phyloP scores from a whole-genome alignment of 2,329 filamentous ascomycete species.

The Magnaporthiopsis poae region DNA sequence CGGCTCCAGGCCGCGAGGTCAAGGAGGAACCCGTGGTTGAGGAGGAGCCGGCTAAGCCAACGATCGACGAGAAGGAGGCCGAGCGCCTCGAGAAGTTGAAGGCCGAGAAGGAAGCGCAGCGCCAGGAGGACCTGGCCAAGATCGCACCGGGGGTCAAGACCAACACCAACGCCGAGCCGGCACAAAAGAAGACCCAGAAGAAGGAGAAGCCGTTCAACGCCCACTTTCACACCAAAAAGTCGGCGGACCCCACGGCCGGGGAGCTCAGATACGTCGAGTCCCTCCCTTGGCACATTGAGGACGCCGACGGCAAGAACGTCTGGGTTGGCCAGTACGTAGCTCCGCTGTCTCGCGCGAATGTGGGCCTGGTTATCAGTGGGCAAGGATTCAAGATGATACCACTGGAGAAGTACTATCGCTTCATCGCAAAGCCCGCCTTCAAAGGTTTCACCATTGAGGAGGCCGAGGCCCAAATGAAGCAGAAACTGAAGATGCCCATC shows the following conservation, averaged over 20 bases:
- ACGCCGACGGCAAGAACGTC: slow-evolving; percentile 88
- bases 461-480: slow-evolving; percentile 72
- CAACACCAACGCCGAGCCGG: not conserved
- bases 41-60: slow-evolving; percentile 23
- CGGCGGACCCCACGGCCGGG: slow-evolving; percentile 67
- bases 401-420: slow-evolving; percentile 90
- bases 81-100: slow-evolving; percentile 59
- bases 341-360: slow-evolving; percentile 74
- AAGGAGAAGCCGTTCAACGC: slow-evolving; percentile 72
- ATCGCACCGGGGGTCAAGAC: slow-evolving; percentile 70
- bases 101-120: slow-evolving; percentile 74
- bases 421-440: slow-evolving; percentile 70
- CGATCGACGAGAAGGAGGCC: slow-evolving; percentile 46
- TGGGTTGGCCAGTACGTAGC: slow-evolving; percentile 90
- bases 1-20: slow-evolving; percentile 51
- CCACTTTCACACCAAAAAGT: slow-evolving; percentile 66
- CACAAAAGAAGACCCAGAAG: slow-evolving; percentile 42
- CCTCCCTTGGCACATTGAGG: slow-evolving; percentile 90
- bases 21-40: slow-evolving; percentile 42
- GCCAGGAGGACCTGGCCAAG: slow-evolving; percentile 78
- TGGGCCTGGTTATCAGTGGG: slow-evolving; percentile 64
- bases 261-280: slow-evolving; percentile 85
- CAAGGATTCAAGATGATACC: slow-evolving; percentile 75
- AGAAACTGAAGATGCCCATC: slow-evolving; percentile 41
- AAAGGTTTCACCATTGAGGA: slow-evolving; percentile 71